A percentile compares a stretch with the other conserved stretches of the same genome.
Evolutionary conservation across 1,284 basidiomycete species (phyloP).

Genomic region (Leccinum huronense): DNA sequence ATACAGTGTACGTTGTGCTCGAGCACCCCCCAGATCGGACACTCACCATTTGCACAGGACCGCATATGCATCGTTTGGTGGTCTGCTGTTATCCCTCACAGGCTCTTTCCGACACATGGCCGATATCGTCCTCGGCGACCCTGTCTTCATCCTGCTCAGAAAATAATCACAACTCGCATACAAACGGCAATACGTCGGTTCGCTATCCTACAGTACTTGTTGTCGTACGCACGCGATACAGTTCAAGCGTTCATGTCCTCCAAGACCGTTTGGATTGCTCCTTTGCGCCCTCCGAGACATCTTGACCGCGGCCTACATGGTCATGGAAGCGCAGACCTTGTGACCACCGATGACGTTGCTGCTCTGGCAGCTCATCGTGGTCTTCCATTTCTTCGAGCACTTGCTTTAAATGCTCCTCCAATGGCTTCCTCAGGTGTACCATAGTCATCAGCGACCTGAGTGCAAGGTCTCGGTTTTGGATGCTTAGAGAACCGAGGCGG

Average conservation of each 20-base stretch:
- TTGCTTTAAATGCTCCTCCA: constrained; percentile 44
- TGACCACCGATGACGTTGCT: constrained; percentile 26
- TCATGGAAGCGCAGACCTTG: constrained; percentile 20
- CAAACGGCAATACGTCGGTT: not conserved
- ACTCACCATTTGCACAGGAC: constrained; percentile 54
- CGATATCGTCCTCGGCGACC: constrained; percentile 88
- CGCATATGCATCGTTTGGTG: constrained; percentile 94
- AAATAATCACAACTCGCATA: constrained; percentile 47
- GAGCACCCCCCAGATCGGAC: not conserved
- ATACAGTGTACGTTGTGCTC: constrained; percentile 65
- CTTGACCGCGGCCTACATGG: constrained; percentile 31
- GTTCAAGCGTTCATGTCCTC: constrained; percentile 27
- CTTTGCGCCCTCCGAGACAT: constrained; percentile 44
- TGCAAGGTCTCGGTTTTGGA: constrained; percentile 8
- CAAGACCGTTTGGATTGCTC: constrained; percentile 39
- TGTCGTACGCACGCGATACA: constrained; percentile 2
- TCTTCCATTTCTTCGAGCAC: constrained; percentile 42
- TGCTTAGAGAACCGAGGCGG: not conserved
- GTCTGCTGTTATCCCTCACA: constrained; percentile 92
- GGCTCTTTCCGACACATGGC: constrained; percentile 94
- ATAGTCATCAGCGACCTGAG: constrained; percentile 13
- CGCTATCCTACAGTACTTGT: constrained; percentile 12
- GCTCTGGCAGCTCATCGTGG: constrained; percentile 20
- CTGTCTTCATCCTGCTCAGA: constrained; percentile 87
- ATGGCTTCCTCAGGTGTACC: constrained; percentile 41